Evolutionary conservation across 352 stramenopile genomes (phyloP).

Genomic region (Globisporangium nagaii): DNA sequence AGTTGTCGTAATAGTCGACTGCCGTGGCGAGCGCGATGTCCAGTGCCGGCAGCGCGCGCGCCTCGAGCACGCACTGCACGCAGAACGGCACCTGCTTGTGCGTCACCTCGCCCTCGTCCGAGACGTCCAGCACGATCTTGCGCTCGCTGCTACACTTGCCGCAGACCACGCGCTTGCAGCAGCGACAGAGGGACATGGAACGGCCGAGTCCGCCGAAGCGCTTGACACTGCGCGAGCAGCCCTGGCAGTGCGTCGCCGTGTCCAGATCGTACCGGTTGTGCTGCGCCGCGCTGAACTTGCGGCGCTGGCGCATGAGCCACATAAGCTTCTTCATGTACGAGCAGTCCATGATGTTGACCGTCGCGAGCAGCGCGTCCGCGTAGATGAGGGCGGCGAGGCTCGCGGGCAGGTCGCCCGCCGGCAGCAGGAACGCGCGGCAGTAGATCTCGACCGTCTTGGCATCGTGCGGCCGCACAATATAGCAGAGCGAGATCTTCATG

Average conservation of each 20-base stretch:
- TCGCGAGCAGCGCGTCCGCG: slow-evolving; percentile 24
- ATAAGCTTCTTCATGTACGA: slow-evolving; percentile 28
- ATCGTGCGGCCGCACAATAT: not conserved
- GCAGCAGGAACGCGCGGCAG: not conserved
- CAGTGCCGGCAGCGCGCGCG: not conserved
- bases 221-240: slow-evolving; percentile 13
- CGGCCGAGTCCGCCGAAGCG: slow-evolving; percentile 4
- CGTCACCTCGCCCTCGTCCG: slow-evolving; percentile 8
- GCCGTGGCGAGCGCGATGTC: not conserved
- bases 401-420: not conserved
- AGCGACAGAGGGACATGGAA: slow-evolving; percentile 9
- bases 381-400: slow-evolving; percentile 28
- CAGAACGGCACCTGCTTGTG: slow-evolving; percentile 4
- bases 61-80: slow-evolving; percentile 4
- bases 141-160: slow-evolving; percentile 16
- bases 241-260: slow-evolving; percentile 14
- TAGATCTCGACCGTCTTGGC: not conserved
- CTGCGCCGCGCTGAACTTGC: too few relatives aligned
- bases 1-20: not conserved
- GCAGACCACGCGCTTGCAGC: slow-evolving; percentile 16
- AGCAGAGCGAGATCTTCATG: too few relatives aligned
- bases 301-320: slow-evolving; percentile 18
- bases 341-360: slow-evolving; percentile 18
- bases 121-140: slow-evolving; percentile 20
- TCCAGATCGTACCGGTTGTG: slow-evolving; percentile 12